Conservation (phyloP, 2,329 filamentous ascomycete species). For the Claviceps sp. region DNA sequence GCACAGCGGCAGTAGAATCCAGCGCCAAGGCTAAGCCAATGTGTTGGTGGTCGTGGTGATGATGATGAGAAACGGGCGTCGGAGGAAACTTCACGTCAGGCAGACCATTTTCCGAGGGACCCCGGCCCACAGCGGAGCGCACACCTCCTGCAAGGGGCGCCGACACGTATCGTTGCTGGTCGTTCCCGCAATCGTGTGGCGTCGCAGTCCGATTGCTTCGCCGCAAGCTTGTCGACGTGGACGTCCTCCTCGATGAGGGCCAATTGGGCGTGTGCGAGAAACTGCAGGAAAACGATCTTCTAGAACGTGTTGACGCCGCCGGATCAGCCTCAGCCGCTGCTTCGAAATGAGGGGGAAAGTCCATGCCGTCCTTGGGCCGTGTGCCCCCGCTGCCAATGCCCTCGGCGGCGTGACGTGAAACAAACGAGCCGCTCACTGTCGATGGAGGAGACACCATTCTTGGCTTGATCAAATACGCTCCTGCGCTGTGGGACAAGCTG, state of each 20-base stretch:
- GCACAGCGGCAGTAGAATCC: slow-evolving; percentile 9
- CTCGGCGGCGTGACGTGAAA: slow-evolving; percentile 13
- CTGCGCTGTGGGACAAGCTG: slow-evolving; percentile 9
- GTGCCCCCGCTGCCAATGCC: slow-evolving; percentile 7
- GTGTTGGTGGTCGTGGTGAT: slow-evolving; percentile 1
- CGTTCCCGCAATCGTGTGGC: slow-evolving; percentile 24
- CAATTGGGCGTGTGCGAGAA: slow-evolving; percentile 33
- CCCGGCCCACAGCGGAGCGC: slow-evolving; percentile 17
- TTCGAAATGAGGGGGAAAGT: slow-evolving; percentile 16
- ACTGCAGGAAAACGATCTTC: slow-evolving; percentile 45
- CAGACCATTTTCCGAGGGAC: slow-evolving; percentile 6
- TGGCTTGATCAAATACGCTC: slow-evolving; percentile 23
- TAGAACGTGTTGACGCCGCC: slow-evolving; percentile 25
- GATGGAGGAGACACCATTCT: slow-evolving; percentile 20
- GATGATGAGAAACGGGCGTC: slow-evolving; percentile 1
- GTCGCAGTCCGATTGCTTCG: slow-evolving; percentile 37
- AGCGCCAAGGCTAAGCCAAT: slow-evolving; percentile 4
- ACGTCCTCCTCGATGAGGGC: slow-evolving; percentile 31
- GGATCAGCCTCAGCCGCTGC: slow-evolving; percentile 18
- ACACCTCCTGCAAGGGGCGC: slow-evolving; percentile 26
- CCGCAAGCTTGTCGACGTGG: slow-evolving; percentile 41
- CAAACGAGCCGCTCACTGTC: slow-evolving; percentile 11
- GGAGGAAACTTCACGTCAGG: slow-evolving; percentile 2
- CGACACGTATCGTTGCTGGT: slow-evolving; percentile 37
- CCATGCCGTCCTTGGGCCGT: slow-evolving; percentile 5